These are phyloP conservation scores for Ophiostoma australiae DNA, from an alignment of 2,329 filamentous ascomycete species.

Conservation along the genomic window DNA sequence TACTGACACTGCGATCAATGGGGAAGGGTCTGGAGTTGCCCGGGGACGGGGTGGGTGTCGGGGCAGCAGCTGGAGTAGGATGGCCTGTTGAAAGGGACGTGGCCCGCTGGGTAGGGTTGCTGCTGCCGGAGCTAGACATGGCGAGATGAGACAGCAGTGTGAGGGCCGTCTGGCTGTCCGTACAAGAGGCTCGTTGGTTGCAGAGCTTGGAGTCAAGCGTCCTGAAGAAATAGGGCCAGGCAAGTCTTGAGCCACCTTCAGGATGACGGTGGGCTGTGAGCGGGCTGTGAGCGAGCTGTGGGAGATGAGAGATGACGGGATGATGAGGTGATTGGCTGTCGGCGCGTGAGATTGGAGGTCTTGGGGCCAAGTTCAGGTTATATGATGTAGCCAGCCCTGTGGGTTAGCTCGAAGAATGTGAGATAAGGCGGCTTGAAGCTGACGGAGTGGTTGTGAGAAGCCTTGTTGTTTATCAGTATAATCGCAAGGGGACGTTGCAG, in stretches of 20 bases:
- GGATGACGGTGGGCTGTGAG: not conserved
- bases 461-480: not conserved
- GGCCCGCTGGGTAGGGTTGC: constrained; percentile 19
- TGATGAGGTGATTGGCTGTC: not conserved
- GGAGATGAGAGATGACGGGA: not conserved
- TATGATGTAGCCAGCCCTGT: not conserved
- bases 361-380: not conserved
- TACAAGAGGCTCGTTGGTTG: not conserved
- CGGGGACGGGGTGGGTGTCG: not conserved
- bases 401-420: not conserved
- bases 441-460: not conserved
- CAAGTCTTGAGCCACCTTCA: not conserved
- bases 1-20: not conserved
- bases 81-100: constrained; percentile 15
- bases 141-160: not conserved
- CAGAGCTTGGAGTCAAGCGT: not conserved
- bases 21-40: not conserved
- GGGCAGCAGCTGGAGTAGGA: constrained; percentile 16
- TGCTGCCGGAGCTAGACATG: constrained; percentile 18
- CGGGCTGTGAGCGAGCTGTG: not conserved
- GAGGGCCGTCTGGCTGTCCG: not conserved
- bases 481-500: not conserved
- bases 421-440: not conserved
- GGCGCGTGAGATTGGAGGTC: not conserved
- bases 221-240: no score